Percentiles rank a stretch among this genome's conserved stretches.
These are phyloP conservation scores for Penicillium psychrofluorescens DNA, from an alignment of 495 filamentous ascomycete genomes.

Conservation along the genomic window DNA sequence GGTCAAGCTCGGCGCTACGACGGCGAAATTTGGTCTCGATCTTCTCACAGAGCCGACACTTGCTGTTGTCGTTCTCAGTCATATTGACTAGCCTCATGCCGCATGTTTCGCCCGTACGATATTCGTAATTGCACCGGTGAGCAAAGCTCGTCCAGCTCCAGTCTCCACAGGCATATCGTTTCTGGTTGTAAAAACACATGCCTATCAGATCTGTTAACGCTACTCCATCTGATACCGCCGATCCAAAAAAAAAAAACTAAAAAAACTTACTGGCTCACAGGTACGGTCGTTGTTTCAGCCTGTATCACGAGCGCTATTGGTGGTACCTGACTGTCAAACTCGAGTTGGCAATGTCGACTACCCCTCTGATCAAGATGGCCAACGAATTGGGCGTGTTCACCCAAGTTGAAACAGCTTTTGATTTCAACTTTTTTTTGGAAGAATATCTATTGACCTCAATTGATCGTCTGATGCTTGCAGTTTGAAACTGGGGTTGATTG, in stretches of 20 bases:
- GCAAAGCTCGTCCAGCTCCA: conserved; percentile 96
- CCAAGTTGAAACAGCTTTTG: conserved; percentile 23
- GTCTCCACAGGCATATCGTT: conserved; percentile 64
- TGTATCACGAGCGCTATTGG: conserved; percentile 25
- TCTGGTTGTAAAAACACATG: conserved; percentile 56
- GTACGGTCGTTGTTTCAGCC: conserved; percentile 31
- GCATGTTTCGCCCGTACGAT: conserved; percentile 96
- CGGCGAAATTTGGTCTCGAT: conserved; percentile 81
- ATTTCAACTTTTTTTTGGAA: conserved; percentile 15
- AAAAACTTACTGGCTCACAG: conserved; percentile 30
- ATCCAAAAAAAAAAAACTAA: too few species aligned
- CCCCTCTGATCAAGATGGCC: conserved; percentile 18
- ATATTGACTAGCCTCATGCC: conserved; percentile 84
- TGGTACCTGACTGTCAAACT: conserved; percentile 6
- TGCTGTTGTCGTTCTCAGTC: conserved; percentile 49
- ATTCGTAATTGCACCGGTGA: conserved; percentile 90
- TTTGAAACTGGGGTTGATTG: conserved; percentile 32
- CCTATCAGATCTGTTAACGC: conserved; percentile 34
- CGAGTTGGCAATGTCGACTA: neutral
- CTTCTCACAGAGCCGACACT: conserved; percentile 85
- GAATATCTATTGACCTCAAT: conserved; percentile 17
- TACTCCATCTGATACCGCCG: conserved; percentile 7
- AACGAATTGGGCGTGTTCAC: conserved; percentile 11
- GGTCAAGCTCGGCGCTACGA: conserved; percentile 64
- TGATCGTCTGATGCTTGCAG: conserved; percentile 12